Conservation (phyloP, 306 rosid genomes). For the Prinsepia uniflora region DNA sequence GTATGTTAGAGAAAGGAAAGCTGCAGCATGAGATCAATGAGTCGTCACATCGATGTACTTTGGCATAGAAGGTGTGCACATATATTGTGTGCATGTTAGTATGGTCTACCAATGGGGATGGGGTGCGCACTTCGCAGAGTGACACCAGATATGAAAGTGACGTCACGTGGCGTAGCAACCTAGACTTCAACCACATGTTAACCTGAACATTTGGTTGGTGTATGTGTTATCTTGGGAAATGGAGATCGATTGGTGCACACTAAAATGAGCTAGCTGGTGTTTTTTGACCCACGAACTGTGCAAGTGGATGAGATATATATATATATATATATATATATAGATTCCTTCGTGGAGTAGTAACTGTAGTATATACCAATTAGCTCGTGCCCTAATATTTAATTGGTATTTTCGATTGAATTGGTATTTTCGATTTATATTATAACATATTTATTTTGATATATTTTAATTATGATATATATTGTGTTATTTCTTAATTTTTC, state of each 20-base stretch:
- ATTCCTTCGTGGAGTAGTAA: background rate
- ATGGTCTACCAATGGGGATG: background rate
- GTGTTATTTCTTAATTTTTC: no score
- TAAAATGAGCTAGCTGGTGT: background rate
- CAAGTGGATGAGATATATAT: background rate
- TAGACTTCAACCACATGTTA: background rate
- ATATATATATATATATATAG: background rate
- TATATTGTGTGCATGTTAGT: background rate
- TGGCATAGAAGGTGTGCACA: background rate
- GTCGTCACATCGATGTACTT: background rate
- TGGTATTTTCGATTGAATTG: background rate
- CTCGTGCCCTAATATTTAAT: background rate
- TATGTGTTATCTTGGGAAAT: background rate
- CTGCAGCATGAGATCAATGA: no score
- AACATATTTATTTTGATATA: no score
- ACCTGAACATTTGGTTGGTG: background rate
- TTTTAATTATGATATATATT: no score
- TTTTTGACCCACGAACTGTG: background rate
- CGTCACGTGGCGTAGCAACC: background rate
- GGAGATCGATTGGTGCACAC: no score
- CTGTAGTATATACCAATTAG: background rate
- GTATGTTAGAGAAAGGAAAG: conserved; percentile 31
- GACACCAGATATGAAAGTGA: no score
- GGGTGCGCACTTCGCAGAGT: background rate
- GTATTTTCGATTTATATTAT: background rate